Base-by-base conservation (phyloP, 2,329 filamentous ascomycete genomes). In the Ophiobolus disseminans region DNA sequence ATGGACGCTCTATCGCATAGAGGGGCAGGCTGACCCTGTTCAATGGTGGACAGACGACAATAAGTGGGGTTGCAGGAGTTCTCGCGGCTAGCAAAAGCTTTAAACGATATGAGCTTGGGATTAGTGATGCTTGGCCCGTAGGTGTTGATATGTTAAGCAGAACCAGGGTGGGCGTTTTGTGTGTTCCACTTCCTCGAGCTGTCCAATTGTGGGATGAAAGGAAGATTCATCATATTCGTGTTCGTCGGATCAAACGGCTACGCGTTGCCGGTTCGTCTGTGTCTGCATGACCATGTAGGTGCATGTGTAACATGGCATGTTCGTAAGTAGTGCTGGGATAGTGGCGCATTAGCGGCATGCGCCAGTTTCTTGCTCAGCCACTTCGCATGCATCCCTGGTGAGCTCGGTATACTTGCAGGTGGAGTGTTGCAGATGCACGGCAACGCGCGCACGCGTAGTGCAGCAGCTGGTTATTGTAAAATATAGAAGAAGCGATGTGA, bases 121-220 rank as follows among this genome's bases (percentile, higher is more conserved):
- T 53, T 60, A 60, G 52, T 53, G 51, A 49, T 22, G 41, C 63
- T 68, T 68, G 62, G 62, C 63, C 40, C 41, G 57, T 54, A 61
- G 49, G 48, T 53, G 44, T 48, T 37, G 48, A 31, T 42, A 42
- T 43, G 35, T 45, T 40, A 46, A 26, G 20, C 16, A 35, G 30
- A n/a, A 22, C 25, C 20, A 19, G 22, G 8, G 14, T 36, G 19
- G 28, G 13, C 28, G 22, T 22, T 21, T 23, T 28, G 16, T 41
- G 22, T 13, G 6, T n/a, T n/a, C n/a, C n/a, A n/a, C n/a, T n/a
- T n/a, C n/a, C n/a, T n/a, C n/a, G n/a, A n/a, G n/a, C n/a, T n/a
- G n/a, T n/a, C n/a, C n/a, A n/a, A n/a, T n/a, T n/a, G n/a, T n/a
- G n/a, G n/a, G n/a, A n/a, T n/a, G n/a, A n/a, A n/a, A n/a, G n/a